phyloP scores from a whole-genome alignment of 805 yeast genomes.

The Maudiozyma serrabonitensis region DNA sequence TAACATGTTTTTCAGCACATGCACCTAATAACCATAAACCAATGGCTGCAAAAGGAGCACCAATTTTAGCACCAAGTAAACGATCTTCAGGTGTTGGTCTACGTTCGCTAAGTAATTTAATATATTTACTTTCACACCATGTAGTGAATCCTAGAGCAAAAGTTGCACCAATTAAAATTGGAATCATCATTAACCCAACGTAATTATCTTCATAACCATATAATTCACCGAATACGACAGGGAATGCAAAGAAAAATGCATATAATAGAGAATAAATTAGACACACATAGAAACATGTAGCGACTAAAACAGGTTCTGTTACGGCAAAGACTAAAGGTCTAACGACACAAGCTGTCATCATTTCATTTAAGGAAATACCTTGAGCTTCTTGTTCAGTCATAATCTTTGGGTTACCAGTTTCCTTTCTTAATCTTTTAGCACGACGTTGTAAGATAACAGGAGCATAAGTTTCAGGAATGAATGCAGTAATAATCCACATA shows the following conservation, averaged over 20 bases:
- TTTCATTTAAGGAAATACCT: constrained; percentile 58
- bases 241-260: constrained; percentile 93
- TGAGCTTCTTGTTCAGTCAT: constrained; percentile 91
- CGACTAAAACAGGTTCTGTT: constrained; percentile 77
- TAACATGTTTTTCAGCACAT: constrained; percentile 55
- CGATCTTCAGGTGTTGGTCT: constrained; percentile 73
- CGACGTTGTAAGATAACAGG: constrained; percentile 65
- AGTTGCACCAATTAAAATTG: constrained; percentile 79
- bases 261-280: constrained; percentile 82
- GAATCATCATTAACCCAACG: constrained; percentile 82
- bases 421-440: constrained; percentile 59
- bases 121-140: constrained; percentile 53
- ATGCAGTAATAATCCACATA: constrained; percentile 56
- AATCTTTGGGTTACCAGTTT: constrained; percentile 72
- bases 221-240: constrained; percentile 71
- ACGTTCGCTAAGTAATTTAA: constrained; percentile 41
- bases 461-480: constrained; percentile 85
- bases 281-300: constrained; percentile 79
- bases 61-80: constrained; percentile 70
- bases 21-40: constrained; percentile 76
- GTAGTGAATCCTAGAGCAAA: constrained; percentile 71
- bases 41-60: constrained; percentile 74
- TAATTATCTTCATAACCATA: constrained; percentile 70
- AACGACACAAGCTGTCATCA: constrained; percentile 59
- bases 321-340: constrained; percentile 72